Conservation (phyloP, 163 green algal species). For the Chlamydomonas reinhardtii region DNA sequence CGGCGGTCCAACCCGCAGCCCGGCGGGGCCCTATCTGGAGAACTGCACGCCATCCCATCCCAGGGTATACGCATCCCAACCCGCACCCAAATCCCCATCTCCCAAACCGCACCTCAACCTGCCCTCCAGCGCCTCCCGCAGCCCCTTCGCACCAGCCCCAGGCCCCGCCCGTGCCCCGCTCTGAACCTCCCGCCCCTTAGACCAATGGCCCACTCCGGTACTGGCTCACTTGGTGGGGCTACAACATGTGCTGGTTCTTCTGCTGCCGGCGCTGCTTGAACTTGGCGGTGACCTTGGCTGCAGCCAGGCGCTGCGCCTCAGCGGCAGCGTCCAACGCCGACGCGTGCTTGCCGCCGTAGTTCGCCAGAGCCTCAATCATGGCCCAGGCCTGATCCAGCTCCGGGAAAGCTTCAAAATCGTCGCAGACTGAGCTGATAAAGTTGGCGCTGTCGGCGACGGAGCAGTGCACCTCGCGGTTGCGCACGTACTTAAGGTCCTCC, state of each 20-base stretch:
- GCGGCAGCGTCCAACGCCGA: background rate
- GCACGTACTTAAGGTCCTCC: background rate
- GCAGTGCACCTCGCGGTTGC: background rate
- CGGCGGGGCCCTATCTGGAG: too few relatives aligned
- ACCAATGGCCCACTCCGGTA: background rate
- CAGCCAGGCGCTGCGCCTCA: background rate
- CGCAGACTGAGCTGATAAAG: background rate
- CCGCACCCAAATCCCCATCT: too few relatives aligned
- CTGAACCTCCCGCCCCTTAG: background rate
- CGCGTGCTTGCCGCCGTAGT: background rate
- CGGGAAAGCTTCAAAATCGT: background rate
- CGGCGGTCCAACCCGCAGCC: too few relatives aligned
- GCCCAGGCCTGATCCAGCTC: background rate
- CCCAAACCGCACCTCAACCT: background rate
- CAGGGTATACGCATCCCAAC: too few relatives aligned
- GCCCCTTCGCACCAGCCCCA: background rate
- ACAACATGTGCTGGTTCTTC: background rate
- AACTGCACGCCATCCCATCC: too few relatives aligned
- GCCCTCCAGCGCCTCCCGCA: background rate
- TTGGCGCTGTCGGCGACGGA: background rate
- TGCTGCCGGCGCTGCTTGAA: conserved; percentile 1
- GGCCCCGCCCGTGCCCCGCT: background rate
- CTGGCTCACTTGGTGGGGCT: background rate
- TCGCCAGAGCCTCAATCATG: conserved; percentile 2
- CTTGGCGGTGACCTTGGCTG: background rate